Evolutionary conservation across 352 stramenopile species (phyloP).

Genomic region (Phytophthora nicotianae): DNA sequence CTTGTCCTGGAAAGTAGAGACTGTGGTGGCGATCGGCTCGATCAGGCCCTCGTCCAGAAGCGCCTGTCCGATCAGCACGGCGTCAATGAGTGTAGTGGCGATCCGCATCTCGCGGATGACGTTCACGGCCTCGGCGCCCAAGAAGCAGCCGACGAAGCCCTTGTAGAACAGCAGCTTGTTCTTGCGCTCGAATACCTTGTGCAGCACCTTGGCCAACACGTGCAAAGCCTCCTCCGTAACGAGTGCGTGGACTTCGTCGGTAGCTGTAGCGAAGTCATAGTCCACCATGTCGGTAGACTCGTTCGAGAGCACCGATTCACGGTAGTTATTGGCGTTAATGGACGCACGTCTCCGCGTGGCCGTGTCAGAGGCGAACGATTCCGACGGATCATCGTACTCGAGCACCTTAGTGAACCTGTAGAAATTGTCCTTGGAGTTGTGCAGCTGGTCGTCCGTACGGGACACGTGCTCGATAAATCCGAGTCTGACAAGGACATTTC

Average conservation of each 20-base stretch:
- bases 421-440: slow-evolving; percentile 87
- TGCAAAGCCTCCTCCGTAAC: slow-evolving; percentile 80
- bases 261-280: slow-evolving; percentile 78
- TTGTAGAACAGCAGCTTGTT: slow-evolving; percentile 91
- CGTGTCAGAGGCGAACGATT: slow-evolving; percentile 36
- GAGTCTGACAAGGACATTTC: slow-evolving; percentile 82
- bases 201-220: slow-evolving; percentile 68
- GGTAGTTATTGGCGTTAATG: slow-evolving; percentile 73
- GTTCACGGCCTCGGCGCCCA: slow-evolving; percentile 84
- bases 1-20: slow-evolving; percentile 86
- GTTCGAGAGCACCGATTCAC: slow-evolving; percentile 73
- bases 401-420: slow-evolving; percentile 82
- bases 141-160: slow-evolving; percentile 80
- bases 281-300: slow-evolving; percentile 61
- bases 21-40: slow-evolving; percentile 70
- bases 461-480: slow-evolving; percentile 87
- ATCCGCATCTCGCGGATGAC: slow-evolving; percentile 82
- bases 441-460: slow-evolving; percentile 73
- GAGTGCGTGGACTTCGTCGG: slow-evolving; percentile 80
- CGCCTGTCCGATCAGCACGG: slow-evolving; percentile 79
- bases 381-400: slow-evolving; percentile 57
- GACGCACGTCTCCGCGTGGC: slow-evolving; percentile 44
- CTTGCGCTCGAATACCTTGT: slow-evolving; percentile 87
- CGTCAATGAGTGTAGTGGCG: slow-evolving; percentile 71
- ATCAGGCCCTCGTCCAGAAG: slow-evolving; percentile 83